phyloP scores from a whole-genome alignment of 1,284 basidiomycete genomes.

The Testicularia cyperi region DNA sequence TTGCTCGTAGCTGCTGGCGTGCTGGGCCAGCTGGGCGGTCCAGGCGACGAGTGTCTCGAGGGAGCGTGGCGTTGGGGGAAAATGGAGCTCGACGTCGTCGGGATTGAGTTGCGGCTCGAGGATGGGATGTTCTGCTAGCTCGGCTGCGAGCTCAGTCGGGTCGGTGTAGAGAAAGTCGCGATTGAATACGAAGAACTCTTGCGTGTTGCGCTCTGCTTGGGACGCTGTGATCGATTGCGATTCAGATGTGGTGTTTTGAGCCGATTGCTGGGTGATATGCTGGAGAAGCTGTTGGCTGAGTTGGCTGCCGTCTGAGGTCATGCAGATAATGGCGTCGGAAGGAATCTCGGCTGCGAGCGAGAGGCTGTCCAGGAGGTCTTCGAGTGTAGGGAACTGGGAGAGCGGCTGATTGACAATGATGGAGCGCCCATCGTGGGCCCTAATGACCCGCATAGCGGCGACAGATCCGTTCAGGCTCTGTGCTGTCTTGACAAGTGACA shows the following conservation, averaged over 20 bases:
- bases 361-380: constrained; percentile 54
- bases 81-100: constrained; percentile 28
- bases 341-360: constrained; percentile 56
- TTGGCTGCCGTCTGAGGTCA: constrained; percentile 53
- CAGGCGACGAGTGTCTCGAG: constrained; percentile 43
- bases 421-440: constrained; percentile 52
- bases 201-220: not conserved
- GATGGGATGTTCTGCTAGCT: constrained; percentile 36
- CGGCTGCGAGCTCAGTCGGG: constrained; percentile 39
- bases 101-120: constrained; percentile 16
- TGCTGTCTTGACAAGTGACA: too few species aligned
- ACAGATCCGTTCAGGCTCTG: too few species aligned
- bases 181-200: constrained; percentile 56
- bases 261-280: constrained; percentile 22
- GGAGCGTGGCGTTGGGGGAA: constrained; percentile 44
- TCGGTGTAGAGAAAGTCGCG: constrained; percentile 55
- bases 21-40: constrained; percentile 20
- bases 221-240: constrained; percentile 6
- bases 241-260: constrained; percentile 2
- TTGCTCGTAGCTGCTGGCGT: constrained; percentile 5
- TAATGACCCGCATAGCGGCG: constrained; percentile 54
- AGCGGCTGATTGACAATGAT: constrained; percentile 50
- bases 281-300: constrained; percentile 48
- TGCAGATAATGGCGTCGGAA: constrained; percentile 55
- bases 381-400: constrained; percentile 47